These are phyloP conservation scores for Pulveroboletus sp. DNA, from an alignment of 768 basidiomycete genomes.

Conservation along the genomic window DNA sequence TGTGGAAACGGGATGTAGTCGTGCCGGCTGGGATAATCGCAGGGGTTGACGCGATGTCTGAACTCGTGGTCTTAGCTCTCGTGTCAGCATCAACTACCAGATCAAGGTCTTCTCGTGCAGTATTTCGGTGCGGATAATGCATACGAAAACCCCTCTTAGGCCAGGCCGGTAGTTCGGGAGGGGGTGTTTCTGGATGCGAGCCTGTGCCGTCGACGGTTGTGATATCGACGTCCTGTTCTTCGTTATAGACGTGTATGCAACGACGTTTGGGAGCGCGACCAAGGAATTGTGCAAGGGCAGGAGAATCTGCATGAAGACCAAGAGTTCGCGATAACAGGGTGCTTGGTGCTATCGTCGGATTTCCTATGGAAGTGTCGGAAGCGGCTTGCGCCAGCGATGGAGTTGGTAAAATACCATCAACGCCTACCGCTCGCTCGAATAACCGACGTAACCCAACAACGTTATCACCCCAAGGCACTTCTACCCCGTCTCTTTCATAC, in stretches of 20 bases:
- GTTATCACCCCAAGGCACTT: slow-evolving; percentile 30
- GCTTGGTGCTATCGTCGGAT: slow-evolving; percentile 20
- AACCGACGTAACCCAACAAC: slow-evolving; percentile 46
- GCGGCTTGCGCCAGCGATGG: background rate
- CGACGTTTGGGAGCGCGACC: slow-evolving; percentile 43
- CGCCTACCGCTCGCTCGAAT: slow-evolving; percentile 51
- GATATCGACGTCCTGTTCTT: slow-evolving; percentile 36
- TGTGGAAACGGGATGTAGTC: slow-evolving; percentile 42
- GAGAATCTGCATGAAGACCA: slow-evolving; percentile 50
- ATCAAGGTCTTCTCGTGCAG: slow-evolving; percentile 39
- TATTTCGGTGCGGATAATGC: slow-evolving; percentile 40
- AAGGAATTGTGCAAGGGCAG: slow-evolving; percentile 49
- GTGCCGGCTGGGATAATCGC: slow-evolving; percentile 13
- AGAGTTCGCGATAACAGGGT: slow-evolving; percentile 46
- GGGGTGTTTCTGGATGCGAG: background rate
- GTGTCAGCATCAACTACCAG: slow-evolving; percentile 14
- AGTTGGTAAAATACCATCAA: slow-evolving; percentile 21
- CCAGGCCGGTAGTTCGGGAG: background rate
- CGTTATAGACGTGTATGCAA: slow-evolving; percentile 36
- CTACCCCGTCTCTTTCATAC: slow-evolving; percentile 39
- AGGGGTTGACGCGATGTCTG: background rate
- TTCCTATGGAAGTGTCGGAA: slow-evolving; percentile 4
- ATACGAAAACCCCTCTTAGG: slow-evolving; percentile 32
- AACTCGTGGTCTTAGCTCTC: background rate
- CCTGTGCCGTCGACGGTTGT: slow-evolving; percentile 10